phyloP scores from a whole-genome alignment of 2,329 filamentous ascomycete species.

The Arthroderma sp. region DNA sequence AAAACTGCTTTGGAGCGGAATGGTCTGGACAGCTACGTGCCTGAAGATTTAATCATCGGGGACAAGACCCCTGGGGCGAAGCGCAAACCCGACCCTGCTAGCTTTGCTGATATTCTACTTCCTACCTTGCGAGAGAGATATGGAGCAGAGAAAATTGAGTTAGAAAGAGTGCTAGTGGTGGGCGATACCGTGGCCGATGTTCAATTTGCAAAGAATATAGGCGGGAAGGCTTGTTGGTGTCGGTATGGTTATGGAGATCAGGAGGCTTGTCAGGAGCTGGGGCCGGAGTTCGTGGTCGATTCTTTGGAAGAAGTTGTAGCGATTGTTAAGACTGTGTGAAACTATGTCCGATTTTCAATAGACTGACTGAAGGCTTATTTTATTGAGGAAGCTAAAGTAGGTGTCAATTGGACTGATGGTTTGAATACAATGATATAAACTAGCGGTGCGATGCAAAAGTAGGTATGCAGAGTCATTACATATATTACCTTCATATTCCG shows the following conservation, averaged over 20 bases:
- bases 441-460: too few species aligned
- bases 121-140: constrained; percentile 3
- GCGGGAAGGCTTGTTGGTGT: constrained; percentile 5
- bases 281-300: constrained; percentile 4
- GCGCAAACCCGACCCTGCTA: constrained; percentile 6
- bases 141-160: background rate
- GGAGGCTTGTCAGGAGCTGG: constrained; percentile 2
- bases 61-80: constrained; percentile 6
- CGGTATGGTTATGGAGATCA: constrained; percentile 8
- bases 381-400: too few species aligned
- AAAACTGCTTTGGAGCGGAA: constrained; percentile 4
- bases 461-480: too few species aligned
- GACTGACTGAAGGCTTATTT: too few species aligned
- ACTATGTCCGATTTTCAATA: too few species aligned
- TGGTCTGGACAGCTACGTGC: constrained; percentile 2
- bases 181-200: constrained; percentile 8
- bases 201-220: constrained; percentile 7
- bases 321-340: background rate
- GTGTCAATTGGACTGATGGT: too few species aligned
- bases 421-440: too few species aligned
- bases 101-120: constrained; percentile 5
- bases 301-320: constrained; percentile 4
- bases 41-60: constrained; percentile 5
- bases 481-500: too few species aligned
- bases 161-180: constrained; percentile 4